Evolutionary conservation across 2,329 filamentous ascomycete genomes (phyloP).

Genomic region (Stagonosporopsis vannaccii): DNA sequence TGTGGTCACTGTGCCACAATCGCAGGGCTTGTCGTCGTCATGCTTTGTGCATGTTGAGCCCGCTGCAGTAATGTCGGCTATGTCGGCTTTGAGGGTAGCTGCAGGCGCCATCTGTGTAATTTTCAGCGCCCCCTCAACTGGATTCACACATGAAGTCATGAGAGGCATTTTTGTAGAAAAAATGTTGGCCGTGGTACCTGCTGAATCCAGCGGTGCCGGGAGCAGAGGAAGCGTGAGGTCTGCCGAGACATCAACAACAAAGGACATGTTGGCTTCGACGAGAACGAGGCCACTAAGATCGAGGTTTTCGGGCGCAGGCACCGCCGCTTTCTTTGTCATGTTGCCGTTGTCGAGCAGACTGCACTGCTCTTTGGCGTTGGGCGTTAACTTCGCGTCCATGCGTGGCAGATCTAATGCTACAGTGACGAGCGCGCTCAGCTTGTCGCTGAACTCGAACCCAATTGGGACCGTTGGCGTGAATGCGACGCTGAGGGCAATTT

Average conservation of each 20-base stretch:
- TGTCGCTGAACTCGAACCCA: constrained; percentile 43
- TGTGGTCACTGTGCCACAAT: constrained; percentile 2
- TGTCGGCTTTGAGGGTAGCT: constrained; percentile 3
- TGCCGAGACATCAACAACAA: constrained; percentile 30
- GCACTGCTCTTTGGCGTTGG: constrained; percentile 30
- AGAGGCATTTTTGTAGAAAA: constrained; percentile 33
- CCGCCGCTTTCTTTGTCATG: background rate
- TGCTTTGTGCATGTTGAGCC: constrained; percentile 2
- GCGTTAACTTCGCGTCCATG: constrained; percentile 39
- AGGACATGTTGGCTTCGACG: constrained; percentile 35
- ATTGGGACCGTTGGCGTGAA: constrained; percentile 47
- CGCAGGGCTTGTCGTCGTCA: constrained; percentile 1
- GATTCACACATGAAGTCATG: constrained; percentile 26
- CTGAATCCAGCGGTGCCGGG: constrained; percentile 23
- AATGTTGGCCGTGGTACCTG: constrained; percentile 24
- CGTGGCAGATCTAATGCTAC: constrained; percentile 44
- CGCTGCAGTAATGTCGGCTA: background rate
- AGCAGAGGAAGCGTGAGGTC: constrained; percentile 31
- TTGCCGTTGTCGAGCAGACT: constrained; percentile 13
- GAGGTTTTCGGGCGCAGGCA: background rate
- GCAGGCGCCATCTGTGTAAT: constrained; percentile 8
- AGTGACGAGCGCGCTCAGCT: constrained; percentile 36
- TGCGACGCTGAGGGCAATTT: constrained; percentile 37
- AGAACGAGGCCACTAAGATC: constrained; percentile 30
- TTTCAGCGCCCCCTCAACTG: background rate